phyloP scores from a whole-genome alignment of 2,329 filamentous ascomycete genomes.

The Ophiostoma australiae region DNA sequence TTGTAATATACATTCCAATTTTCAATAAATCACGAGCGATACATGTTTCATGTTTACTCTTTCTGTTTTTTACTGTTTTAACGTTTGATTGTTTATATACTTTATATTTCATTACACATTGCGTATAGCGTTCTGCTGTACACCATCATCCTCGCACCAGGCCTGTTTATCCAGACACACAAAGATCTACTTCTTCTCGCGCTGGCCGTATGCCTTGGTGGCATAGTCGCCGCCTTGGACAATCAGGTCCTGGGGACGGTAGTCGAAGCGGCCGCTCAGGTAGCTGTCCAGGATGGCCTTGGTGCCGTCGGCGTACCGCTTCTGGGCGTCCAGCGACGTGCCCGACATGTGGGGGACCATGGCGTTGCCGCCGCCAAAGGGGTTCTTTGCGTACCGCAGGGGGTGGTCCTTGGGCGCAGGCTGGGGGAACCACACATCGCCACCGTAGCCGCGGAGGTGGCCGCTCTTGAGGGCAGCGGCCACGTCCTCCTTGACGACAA shows the following conservation, averaged over 20 bases:
- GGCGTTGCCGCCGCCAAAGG: conserved; percentile 94
- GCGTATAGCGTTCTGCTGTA: no score
- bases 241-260: conserved; percentile 85
- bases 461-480: conserved; percentile 87
- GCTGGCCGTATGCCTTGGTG: conserved; percentile 86
- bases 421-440: conserved; percentile 96
- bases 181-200: conserved; percentile 43
- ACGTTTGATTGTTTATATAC: not conserved
- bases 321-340: conserved; percentile 96
- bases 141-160: no score
- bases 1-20: not conserved
- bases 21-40: not conserved
- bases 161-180: no score
- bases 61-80: not conserved
- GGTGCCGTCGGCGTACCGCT: conserved; percentile 79
- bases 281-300: conserved; percentile 91
- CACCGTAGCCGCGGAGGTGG: conserved; percentile 83
- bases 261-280: conserved; percentile 81
- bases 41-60: not conserved
- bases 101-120: not conserved
- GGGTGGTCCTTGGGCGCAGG: conserved; percentile 90
- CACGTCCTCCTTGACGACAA: conserved; percentile 98
- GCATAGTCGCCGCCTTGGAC: conserved; percentile 87
- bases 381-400: conserved; percentile 87
- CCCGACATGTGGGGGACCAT: conserved; percentile 99